phyloP scores from a whole-genome alignment of 2,329 filamentous ascomycete genomes.

The Dactylellina haptotyla region DNA sequence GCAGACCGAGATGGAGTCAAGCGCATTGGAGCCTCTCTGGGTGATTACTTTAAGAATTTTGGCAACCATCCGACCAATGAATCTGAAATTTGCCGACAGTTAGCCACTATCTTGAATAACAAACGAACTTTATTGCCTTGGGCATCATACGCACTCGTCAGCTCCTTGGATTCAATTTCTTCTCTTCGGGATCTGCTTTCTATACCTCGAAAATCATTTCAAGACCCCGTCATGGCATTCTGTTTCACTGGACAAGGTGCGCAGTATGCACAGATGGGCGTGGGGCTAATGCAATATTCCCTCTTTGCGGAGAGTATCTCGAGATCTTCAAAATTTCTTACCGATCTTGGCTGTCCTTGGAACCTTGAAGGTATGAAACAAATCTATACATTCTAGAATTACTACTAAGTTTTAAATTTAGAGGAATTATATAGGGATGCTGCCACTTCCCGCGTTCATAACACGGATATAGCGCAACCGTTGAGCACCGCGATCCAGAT shows the following conservation, averaged over 20 bases:
- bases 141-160: neutral
- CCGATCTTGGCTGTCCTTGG: too few relatives aligned
- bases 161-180: neutral
- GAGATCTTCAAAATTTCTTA: too few relatives aligned
- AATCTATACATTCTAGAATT: too few relatives aligned
- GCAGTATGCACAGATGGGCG: too few relatives aligned
- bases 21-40: neutral
- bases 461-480: slow-evolving; percentile 65
- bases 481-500: slow-evolving; percentile 68
- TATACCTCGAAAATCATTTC: too few relatives aligned
- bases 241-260: too few relatives aligned
- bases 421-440: neutral
- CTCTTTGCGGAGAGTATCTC: too few relatives aligned
- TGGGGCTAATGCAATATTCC: too few relatives aligned
- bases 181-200: too few relatives aligned
- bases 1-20: neutral
- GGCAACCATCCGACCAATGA: neutral
- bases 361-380: too few relatives aligned
- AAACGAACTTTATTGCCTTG: neutral
- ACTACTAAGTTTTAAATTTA: too few relatives aligned
- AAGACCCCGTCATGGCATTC: too few relatives aligned
- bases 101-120: neutral
- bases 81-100: neutral
- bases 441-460: slow-evolving; percentile 42
- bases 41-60: neutral